phyloP scores from a whole-genome alignment of 2,329 filamentous ascomycete genomes.

The Penicillium crustosum region DNA sequence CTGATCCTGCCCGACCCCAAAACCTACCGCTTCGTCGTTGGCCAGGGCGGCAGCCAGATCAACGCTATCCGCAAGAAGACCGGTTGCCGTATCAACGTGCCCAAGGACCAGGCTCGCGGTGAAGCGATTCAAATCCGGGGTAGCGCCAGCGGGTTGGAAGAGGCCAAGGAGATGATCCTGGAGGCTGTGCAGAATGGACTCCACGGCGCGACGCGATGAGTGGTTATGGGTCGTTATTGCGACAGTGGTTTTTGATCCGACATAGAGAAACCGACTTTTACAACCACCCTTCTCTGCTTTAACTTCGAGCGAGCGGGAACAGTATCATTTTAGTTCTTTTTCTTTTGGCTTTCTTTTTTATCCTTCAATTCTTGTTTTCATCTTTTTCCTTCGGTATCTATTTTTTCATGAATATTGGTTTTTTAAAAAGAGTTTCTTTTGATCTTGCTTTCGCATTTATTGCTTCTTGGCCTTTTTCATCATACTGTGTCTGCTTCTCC shows the following conservation, averaged over 20 bases:
- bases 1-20: constrained; percentile 85
- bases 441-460: background rate
- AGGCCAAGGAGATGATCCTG: constrained; percentile 85
- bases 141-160: constrained; percentile 73
- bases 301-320: constrained; percentile 14
- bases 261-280: constrained; percentile 15
- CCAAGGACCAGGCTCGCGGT: constrained; percentile 68
- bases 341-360: constrained; percentile 13
- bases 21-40: constrained; percentile 88
- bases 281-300: constrained; percentile 12
- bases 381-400: constrained; percentile 14
- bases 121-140: constrained; percentile 93
- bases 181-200: constrained; percentile 64
- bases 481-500: background rate
- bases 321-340: constrained; percentile 14
- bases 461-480: background rate
- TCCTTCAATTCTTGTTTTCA: constrained; percentile 14
- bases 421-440: constrained; percentile 19
- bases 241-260: background rate
- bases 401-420: constrained; percentile 18
- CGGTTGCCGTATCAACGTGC: constrained; percentile 90
- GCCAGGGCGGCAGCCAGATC: constrained; percentile 84
- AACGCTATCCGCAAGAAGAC: constrained; percentile 91
- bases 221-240: background rate
- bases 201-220: constrained; percentile 25